Conservation (phyloP, 2,329 filamentous ascomycete genomes). For the Colletotrichum eleusines region DNA sequence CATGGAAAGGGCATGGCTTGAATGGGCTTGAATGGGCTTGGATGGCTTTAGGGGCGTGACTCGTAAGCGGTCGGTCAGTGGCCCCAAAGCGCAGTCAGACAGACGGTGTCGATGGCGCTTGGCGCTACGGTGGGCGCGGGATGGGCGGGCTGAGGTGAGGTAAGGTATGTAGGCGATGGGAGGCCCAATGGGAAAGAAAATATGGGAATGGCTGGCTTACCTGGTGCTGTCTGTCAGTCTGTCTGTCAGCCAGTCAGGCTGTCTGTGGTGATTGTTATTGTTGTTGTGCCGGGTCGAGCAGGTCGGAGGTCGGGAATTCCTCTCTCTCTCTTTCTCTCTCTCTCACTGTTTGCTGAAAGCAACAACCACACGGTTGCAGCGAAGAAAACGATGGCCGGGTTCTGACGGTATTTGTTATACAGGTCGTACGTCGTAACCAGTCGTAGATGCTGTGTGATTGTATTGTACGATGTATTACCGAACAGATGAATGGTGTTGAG, state of each 20-base stretch:
- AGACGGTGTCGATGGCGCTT: neutral
- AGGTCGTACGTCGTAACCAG: neutral
- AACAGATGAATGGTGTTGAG: slow-evolving; percentile 5
- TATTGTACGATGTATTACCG: neutral
- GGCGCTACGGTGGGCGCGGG: slow-evolving; percentile 23
- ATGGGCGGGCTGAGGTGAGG: slow-evolving; percentile 23
- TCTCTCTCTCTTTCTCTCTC: too few relatives aligned
- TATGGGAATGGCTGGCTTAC: slow-evolving; percentile 30
- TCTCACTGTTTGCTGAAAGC: too few relatives aligned
- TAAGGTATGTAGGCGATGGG: slow-evolving; percentile 17
- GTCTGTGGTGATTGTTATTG: too few relatives aligned
- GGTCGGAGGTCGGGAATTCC: slow-evolving; percentile 5
- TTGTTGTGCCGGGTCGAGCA: neutral
- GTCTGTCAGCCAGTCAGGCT: too few relatives aligned
- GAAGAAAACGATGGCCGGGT: neutral
- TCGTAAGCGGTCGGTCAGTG: slow-evolving; percentile 31
- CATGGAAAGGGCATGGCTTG: too few relatives aligned
- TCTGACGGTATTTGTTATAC: neutral
- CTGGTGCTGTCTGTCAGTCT: too few relatives aligned
- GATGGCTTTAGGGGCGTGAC: slow-evolving; percentile 27
- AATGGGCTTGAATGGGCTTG: too few relatives aligned
- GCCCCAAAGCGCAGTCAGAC: slow-evolving; percentile 16
- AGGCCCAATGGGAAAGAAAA: neutral
- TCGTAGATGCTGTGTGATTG: neutral
- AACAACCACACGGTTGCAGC: slow-evolving; percentile 4